phyloP scores from a whole-genome alignment of 164 flowering plant genomes.

The Paratinospora sagittata region DNA sequence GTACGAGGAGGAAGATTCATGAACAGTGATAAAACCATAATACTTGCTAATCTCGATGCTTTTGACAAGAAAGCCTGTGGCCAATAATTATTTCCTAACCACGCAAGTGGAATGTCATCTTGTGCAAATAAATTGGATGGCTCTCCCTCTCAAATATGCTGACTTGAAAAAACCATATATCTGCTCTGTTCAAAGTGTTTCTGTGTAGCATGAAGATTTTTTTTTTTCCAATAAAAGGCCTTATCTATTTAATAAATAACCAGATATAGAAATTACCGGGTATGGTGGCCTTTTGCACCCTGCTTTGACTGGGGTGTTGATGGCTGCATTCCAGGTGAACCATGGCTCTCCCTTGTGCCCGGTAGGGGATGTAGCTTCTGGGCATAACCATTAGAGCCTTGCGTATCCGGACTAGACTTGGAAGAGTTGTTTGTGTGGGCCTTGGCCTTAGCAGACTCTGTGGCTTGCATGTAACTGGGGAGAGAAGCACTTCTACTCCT shows the following conservation, averaged over 20 bases:
- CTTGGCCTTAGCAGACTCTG: constrained; percentile 91
- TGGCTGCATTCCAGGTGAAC: constrained; percentile 63
- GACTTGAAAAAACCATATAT: too few species aligned
- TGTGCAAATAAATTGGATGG: too few species aligned
- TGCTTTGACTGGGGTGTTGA: constrained; percentile 55
- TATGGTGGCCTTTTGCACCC: constrained; percentile 54
- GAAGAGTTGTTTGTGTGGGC: constrained; percentile 58
- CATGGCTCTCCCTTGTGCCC: constrained; percentile 59
- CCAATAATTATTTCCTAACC: too few species aligned
- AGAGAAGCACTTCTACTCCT: constrained; percentile 42
- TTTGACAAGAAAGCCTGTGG: too few species aligned
- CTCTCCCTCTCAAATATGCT: too few species aligned
- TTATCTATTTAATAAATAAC: not conserved
- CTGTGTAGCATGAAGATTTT: too few species aligned
- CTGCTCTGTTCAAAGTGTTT: too few species aligned
- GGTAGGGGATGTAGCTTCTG: constrained; percentile 81
- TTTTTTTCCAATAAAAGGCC: too few species aligned
- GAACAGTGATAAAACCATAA: too few species aligned
- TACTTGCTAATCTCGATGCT: too few species aligned
- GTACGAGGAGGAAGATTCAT: too few species aligned
- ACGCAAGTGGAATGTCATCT: too few species aligned
- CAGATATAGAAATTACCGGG: constrained; percentile 40
- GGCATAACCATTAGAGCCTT: constrained; percentile 43
- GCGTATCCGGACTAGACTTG: constrained; percentile 75
- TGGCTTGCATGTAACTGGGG: constrained; percentile 95